Base-by-base conservation (phyloP, 345 rosid species). In the Dipteronia sinensis region DNA sequence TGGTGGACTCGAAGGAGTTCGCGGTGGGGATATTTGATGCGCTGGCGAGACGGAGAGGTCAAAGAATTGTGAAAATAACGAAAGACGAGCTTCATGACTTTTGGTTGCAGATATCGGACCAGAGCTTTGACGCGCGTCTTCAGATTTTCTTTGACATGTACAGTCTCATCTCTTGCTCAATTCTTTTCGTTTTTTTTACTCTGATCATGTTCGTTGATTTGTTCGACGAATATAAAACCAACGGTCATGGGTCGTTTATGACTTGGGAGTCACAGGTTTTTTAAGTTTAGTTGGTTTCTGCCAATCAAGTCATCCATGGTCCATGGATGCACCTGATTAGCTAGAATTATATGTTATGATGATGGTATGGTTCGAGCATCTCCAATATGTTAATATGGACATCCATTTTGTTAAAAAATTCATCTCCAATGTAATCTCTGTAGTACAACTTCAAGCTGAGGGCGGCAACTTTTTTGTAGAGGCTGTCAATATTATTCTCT, bases 61-160 rank as follows among this genome's bases (percentile, higher is more conserved):
- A 89, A 83, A 87, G 81, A 77, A 75, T 92, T 17, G 76, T 68
- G 81, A 90, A 85, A 82, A 85, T 96, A 56, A 86, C 87, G 23
- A 89, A 82, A 79, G 94, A 92, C 31, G 98, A 93, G 83, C 97
- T 96, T 72, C 87, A 64, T 20, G 98, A 92, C n/a, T 96, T 96
- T 72, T 96, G 98, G 98, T 82, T 86, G 77, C 97, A 91, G 79
- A 91, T 96, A 71, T 86, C 97, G 3, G 95, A 96, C 72, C 93
- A 94, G 70, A 94, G 98, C 82, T 96, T 96, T 73, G 99, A 94
- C 83, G 98, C 97, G 5, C 97, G 95, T 70, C 97, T 96, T 72
- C 99, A 96, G 75, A 94, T 96, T 78, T 94, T 96, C 91, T 96
- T 96, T 63, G 99, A 96, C 73, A 92, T 96, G 97, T 94, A 58